phyloP scores from a whole-genome alignment of 2,329 filamentous ascomycete genomes.

The Talaromyces sp. region DNA sequence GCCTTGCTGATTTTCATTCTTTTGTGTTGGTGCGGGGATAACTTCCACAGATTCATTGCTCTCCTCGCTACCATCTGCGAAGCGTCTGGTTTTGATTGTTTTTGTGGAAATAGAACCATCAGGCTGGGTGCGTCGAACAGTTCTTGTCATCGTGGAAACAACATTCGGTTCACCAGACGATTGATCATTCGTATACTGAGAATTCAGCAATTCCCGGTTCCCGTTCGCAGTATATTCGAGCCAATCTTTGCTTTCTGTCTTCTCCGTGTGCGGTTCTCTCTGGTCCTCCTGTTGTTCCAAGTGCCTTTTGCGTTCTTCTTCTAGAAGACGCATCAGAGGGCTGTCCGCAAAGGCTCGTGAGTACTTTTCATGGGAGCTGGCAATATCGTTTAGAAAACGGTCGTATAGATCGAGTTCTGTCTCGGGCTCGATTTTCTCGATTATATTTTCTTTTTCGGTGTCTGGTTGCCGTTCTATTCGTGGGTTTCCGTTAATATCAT shows the following conservation, averaged over 20 bases:
- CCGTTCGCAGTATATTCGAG: conserved; percentile 15
- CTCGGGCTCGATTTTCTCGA: conserved; percentile 22
- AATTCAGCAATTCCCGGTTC: conserved; percentile 7
- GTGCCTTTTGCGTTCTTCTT: conserved; percentile 26
- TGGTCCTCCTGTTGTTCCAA: conserved; percentile 19
- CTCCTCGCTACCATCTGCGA: conserved; percentile 58
- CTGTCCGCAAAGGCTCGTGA: conserved; percentile 25
- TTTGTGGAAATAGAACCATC: conserved; percentile 58
- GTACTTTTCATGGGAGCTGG: conserved; percentile 28
- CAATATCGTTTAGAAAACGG: conserved; percentile 38
- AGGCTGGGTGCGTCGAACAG: conserved; percentile 49
- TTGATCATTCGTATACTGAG: conserved; percentile 17
- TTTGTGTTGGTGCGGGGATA: conserved; percentile 18
- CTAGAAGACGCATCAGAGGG: conserved; percentile 30
- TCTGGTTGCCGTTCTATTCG: background rate
- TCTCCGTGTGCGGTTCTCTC: conserved; percentile 10
- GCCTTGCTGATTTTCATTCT: background rate
- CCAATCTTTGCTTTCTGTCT: conserved; percentile 22
- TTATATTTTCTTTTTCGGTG: conserved; percentile 5
- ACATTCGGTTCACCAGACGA: conserved; percentile 28
- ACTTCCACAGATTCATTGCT: conserved; percentile 51
- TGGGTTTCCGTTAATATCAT: background rate
- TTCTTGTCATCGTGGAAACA: conserved; percentile 55
- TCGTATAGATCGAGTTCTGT: conserved; percentile 55
- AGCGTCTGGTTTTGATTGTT: conserved; percentile 54